A percentile compares a stretch with the other conserved stretches of the same genome.
Evolutionary conservation across 768 basidiomycete species (phyloP).

Genomic region (Suillus paluster): DNA sequence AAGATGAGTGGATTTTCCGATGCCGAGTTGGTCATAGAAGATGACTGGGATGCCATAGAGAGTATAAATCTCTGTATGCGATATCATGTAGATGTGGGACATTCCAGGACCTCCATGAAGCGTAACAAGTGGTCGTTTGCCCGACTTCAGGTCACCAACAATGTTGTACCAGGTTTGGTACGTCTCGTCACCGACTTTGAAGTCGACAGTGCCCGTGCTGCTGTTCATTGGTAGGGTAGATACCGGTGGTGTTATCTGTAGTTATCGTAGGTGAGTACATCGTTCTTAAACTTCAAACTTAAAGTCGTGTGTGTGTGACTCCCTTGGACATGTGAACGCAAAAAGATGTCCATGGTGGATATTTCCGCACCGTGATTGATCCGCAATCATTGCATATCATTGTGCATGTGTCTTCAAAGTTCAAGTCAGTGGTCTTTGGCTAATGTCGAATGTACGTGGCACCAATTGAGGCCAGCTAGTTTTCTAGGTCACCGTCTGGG

Average conservation of each 20-base stretch:
- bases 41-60: slow-evolving; percentile 43
- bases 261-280: background rate
- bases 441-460: no score
- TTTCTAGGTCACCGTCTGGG: no score
- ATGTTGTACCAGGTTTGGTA: slow-evolving; percentile 51
- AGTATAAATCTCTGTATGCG: slow-evolving; percentile 39
- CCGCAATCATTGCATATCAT: no score
- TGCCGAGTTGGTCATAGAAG: slow-evolving; percentile 58
- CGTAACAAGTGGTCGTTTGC: slow-evolving; percentile 40
- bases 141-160: slow-evolving; percentile 43
- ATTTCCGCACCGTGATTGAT: no score
- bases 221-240: slow-evolving; percentile 21
- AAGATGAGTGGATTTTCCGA: slow-evolving; percentile 48
- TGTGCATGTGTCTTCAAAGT: no score
- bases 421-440: no score
- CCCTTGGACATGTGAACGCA: background rate
- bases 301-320: background rate
- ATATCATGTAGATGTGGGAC: slow-evolving; percentile 45
- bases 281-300: no score
- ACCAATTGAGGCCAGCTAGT: no score
- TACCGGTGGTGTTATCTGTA: background rate
- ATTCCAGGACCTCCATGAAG: slow-evolving; percentile 55
- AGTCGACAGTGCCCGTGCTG: slow-evolving; percentile 26
- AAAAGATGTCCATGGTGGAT: no score
- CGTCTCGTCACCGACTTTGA: slow-evolving; percentile 20